Conservation (phyloP, 169 alveolate genomes). For the Plasmodium ovale region DNA sequence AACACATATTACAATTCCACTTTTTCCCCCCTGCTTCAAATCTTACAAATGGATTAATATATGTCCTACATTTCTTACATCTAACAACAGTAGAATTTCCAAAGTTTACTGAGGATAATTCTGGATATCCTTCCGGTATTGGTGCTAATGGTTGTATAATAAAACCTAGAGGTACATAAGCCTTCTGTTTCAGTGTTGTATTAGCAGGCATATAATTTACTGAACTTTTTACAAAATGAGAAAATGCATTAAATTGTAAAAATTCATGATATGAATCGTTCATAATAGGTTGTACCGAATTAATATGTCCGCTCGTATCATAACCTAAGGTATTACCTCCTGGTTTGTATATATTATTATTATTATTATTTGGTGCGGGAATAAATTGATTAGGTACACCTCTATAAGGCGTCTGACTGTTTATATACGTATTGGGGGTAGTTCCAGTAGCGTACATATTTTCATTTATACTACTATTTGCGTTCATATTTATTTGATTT, state of each 20-base stretch:
- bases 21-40: conserved; percentile 95
- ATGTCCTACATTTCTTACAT: conserved; percentile 94
- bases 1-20: conserved; percentile 98
- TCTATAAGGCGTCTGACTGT: conserved; percentile 19
- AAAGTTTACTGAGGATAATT: conserved; percentile 89
- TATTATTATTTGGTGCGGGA: conserved; percentile 1
- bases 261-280: conserved; percentile 70
- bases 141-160: conserved; percentile 90
- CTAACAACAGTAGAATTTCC: conserved; percentile 92
- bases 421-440: conserved; percentile 34
- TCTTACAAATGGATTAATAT: conserved; percentile 96
- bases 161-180: conserved; percentile 86
- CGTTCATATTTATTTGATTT: conserved; percentile 16
- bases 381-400: conserved; percentile 34
- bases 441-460: conserved; percentile 44
- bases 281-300: conserved; percentile 56
- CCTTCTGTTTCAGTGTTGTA: conserved; percentile 85
- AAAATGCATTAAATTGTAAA: conserved; percentile 75
- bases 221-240: conserved; percentile 76
- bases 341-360: conserved; percentile 13
- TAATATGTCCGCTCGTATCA: conserved; percentile 41
- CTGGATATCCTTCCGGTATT: conserved; percentile 88
- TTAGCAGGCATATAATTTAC: conserved; percentile 81
- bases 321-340: conserved; percentile 32
- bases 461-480: conserved; percentile 26